Evolutionary conservation across 805 yeast species (phyloP).

Genomic region (Metahyphopichia silvanorum): DNA sequence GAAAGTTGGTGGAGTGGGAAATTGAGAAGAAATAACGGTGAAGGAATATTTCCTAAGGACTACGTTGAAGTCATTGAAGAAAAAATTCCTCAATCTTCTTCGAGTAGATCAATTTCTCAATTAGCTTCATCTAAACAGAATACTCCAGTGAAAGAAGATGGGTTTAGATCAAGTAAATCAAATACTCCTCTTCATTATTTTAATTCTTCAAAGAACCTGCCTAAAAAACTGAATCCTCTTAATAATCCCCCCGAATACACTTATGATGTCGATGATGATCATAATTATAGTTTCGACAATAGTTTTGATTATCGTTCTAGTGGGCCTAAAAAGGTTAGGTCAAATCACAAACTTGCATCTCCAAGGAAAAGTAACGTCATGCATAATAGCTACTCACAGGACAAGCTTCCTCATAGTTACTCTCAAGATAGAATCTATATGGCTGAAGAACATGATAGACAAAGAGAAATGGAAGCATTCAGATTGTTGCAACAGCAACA

Average conservation of each 20-base stretch:
- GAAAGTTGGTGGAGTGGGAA: conserved; percentile 93
- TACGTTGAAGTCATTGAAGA: conserved; percentile 62
- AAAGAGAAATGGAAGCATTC: conserved; percentile 28
- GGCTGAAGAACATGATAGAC: conserved; percentile 12
- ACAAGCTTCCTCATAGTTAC: too few species aligned
- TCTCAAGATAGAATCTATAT: conserved; percentile 12
- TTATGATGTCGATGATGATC: conserved; percentile 14
- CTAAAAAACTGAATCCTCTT: conserved; percentile 6
- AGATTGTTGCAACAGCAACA: conserved; percentile 29
- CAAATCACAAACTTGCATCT: too few species aligned
- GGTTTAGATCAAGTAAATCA: conserved; percentile 8
- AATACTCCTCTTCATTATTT: conserved; percentile 4
- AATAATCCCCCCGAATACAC: conserved; percentile 12
- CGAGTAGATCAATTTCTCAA: conserved; percentile 13
- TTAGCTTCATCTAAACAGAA: conserved; percentile 10
- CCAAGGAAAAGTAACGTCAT: conserved; percentile 2
- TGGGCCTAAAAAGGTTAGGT: too few species aligned
- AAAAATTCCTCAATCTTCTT: conserved; percentile 10
- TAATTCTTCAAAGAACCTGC: conserved; percentile 8
- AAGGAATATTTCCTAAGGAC: conserved; percentile 85
- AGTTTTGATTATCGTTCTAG: conserved; percentile 16
- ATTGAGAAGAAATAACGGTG: conserved; percentile 72
- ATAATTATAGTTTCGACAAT: conserved; percentile 19
- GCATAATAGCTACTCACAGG: background rate
- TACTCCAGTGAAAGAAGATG: conserved; percentile 4